A percentile compares a stretch with the other conserved stretches of the same genome.
These are phyloP conservation scores for Roridomyces roridus DNA, from an alignment of 768 basidiomycete genomes.

Conservation along the genomic window DNA sequence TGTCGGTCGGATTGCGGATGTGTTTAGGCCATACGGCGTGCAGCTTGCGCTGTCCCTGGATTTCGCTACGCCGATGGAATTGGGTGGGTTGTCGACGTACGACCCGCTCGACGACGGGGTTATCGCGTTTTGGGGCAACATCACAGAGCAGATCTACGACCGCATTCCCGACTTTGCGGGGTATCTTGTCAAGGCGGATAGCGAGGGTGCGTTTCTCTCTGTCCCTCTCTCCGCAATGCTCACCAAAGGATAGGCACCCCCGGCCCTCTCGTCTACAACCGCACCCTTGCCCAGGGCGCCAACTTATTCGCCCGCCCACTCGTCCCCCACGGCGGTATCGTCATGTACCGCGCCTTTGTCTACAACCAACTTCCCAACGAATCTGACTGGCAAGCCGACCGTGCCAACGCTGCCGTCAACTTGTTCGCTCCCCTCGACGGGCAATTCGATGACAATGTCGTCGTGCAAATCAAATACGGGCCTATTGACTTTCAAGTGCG, in stretches of 20 bases:
- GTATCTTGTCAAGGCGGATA: conserved; percentile 26
- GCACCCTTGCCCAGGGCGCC: conserved; percentile 22
- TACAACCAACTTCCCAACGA: conserved; percentile 24
- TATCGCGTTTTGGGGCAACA: conserved; percentile 19
- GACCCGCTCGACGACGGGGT: conserved; percentile 24
- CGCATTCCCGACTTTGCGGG: conserved; percentile 21
- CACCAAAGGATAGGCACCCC: conserved; percentile 15
- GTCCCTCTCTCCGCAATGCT: conserved; percentile 5
- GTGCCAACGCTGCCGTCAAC: conserved; percentile 23
- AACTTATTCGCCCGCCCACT: conserved; percentile 23
- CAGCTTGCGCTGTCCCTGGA: conserved; percentile 22
- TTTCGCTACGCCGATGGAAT: conserved; percentile 22
- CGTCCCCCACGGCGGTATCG: conserved; percentile 17
- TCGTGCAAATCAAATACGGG: conserved; percentile 25
- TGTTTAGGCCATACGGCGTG: conserved; percentile 21
- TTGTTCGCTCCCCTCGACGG: conserved; percentile 23
- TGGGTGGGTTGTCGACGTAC: conserved; percentile 20
- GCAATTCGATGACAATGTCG: conserved; percentile 24
- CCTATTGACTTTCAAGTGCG: conserved; percentile 26
- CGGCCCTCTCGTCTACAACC: conserved; percentile 24
- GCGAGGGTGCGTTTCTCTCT: conserved; percentile 16
- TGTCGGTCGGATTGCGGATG: conserved; percentile 23
- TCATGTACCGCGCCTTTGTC: conserved; percentile 26
- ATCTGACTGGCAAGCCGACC: conserved; percentile 19
- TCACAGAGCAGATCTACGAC: conserved; percentile 20